phyloP scores from a whole-genome alignment of 2,329 filamentous ascomycete species.

The Didymella pomorum region DNA sequence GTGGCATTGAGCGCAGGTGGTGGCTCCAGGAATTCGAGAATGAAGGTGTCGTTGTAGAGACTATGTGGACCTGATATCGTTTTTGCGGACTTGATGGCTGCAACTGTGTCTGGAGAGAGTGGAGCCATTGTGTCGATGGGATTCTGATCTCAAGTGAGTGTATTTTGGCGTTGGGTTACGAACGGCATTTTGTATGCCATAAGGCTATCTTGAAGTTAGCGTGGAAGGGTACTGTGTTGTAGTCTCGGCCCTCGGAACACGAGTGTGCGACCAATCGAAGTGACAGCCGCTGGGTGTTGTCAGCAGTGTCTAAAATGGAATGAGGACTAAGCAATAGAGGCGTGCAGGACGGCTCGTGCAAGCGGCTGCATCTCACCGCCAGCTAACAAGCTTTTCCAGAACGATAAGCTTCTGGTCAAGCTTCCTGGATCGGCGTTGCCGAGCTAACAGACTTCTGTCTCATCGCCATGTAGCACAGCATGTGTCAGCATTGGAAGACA shows the following conservation, averaged over 20 bases:
- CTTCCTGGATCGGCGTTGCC: not conserved
- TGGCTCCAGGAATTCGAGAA: too few species aligned
- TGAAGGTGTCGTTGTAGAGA: too few species aligned
- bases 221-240: not conserved
- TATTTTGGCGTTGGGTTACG: too few species aligned
- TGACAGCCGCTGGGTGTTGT: not conserved
- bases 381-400: not conserved
- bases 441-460: not conserved
- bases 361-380: not conserved
- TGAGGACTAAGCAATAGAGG: not conserved
- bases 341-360: not conserved
- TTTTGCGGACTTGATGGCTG: too few species aligned
- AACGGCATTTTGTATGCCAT: too few species aligned
- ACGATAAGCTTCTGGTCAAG: not conserved
- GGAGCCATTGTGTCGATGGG: too few species aligned
- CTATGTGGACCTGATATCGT: too few species aligned
- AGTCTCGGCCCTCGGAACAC: not conserved
- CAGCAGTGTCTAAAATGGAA: not conserved
- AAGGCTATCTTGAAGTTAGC: not conserved
- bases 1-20: too few species aligned
- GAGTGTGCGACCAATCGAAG: too few species aligned
- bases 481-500: not conserved
- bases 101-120: too few species aligned
- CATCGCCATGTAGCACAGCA: not conserved
- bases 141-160: too few species aligned